Evolutionary conservation across 495 filamentous ascomycete genomes (phyloP).

Genomic region (Aspergillus ellipticus): DNA sequence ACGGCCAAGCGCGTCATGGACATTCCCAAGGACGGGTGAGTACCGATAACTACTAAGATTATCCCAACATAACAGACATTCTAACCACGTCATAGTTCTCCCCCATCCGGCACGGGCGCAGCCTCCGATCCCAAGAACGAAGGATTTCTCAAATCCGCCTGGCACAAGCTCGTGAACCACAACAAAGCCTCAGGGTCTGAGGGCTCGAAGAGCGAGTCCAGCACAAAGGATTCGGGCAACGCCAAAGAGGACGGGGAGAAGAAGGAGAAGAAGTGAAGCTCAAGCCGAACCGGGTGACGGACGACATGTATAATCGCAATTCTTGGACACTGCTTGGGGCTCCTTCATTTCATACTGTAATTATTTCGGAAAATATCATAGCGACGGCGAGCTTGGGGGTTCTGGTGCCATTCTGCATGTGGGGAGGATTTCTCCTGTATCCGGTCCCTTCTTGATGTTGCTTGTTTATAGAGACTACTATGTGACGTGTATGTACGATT

Average conservation of each 20-base stretch:
- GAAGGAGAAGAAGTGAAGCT: slow-evolving; percentile 60
- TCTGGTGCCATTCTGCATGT: slow-evolving; percentile 1
- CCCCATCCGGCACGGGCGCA: slow-evolving; percentile 3
- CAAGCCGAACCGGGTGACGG: slow-evolving; percentile 32
- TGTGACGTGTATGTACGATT: slow-evolving; percentile 1
- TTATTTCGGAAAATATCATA: slow-evolving; percentile 39
- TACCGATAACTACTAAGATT: neutral
- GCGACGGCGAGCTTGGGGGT: slow-evolving; percentile 40
- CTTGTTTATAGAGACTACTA: neutral
- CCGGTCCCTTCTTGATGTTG: neutral
- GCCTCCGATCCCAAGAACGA: slow-evolving; percentile 57
- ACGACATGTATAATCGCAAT: slow-evolving; percentile 19
- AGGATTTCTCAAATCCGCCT: slow-evolving; percentile 83
- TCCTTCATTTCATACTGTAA: slow-evolving; percentile 27
- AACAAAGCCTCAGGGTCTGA: slow-evolving; percentile 47
- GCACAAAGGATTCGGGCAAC: slow-evolving; percentile 37
- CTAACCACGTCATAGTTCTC: slow-evolving; percentile 6
- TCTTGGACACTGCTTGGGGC: slow-evolving; percentile 7
- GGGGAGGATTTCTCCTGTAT: neutral
- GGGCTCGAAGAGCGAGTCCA: slow-evolving; percentile 28
- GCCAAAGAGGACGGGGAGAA: slow-evolving; percentile 36
- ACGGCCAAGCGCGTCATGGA: slow-evolving; percentile 91
- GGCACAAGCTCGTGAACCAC: slow-evolving; percentile 82
- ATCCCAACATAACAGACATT: neutral
- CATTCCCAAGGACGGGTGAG: slow-evolving; percentile 50